Evolutionary conservation across 2,329 filamentous ascomycete genomes (phyloP), one percentile per base, ranked within the genome.

Genomic region (Mycosphaerella arachidis): DNA sequence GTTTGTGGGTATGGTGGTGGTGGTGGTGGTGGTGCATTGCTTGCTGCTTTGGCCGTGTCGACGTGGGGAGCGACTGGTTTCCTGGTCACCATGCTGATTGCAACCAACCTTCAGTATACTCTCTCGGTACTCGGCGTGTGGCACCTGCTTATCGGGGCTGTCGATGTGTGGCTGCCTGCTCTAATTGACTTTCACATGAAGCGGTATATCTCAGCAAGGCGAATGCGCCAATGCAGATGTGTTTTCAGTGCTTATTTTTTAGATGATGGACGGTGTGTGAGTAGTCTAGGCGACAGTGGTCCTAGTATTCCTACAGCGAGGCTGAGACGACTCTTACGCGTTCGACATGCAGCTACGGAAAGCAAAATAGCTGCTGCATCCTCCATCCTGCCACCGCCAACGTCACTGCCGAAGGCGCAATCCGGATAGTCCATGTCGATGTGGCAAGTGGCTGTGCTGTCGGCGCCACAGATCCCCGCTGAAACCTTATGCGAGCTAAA

Each of bases 1-100:
- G 76, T 75, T 2, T 73, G 74, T 13, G 79, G 78, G 57, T 81
- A 80, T 1, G 78, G 78, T 24, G 24, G 24, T 24, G 24, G 24
- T 24, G 24, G 24, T 24, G 24, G 24, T 27, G 76, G 77, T 13
- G 63, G 58, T 6, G 76, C 71, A 58, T 74, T 72, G 6, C 71
- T 72, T 8, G 54, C 55, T 9, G 76, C 72, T 6, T 76, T 73
- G 40, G 73, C 69, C 10, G 78, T 78, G 53, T 76, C 73, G 48
- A 78, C 70, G 51, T 65, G 67, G 31, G 70, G 70, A 13, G 71
- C 68, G 29, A 75, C 71, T 7, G 77, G 72, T 62, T 78, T 79
- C 56, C 77, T 70, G 24, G 71, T 76, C 55, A 80, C 77, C 78
- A 81, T 81, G 16, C 59, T 68, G 58, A 10, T 35, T 31, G 50